Percentiles rank a stretch among this genome's conserved stretches.
phyloP scores from a whole-genome alignment of 1,284 basidiomycete species.

The Ustilago xerochloae region DNA sequence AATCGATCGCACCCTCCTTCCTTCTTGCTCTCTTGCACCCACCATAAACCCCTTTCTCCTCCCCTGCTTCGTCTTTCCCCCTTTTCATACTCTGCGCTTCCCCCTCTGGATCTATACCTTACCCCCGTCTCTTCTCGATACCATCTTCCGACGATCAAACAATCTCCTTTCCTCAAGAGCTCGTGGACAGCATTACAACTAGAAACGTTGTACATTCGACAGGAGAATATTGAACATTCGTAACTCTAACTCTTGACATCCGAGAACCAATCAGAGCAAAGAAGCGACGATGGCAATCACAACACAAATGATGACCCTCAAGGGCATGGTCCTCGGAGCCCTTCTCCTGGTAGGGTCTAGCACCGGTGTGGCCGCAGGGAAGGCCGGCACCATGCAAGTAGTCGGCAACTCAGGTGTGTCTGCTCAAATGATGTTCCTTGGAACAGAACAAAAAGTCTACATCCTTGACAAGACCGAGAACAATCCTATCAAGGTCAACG shows the following conservation, averaged over 20 bases:
- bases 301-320: slow-evolving; percentile 15
- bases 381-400: slow-evolving; percentile 48
- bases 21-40: neutral
- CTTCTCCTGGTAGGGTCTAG: slow-evolving; percentile 17
- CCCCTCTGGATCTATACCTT: neutral
- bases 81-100: neutral
- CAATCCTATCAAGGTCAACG: slow-evolving; percentile 49
- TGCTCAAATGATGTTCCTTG: slow-evolving; percentile 64
- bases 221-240: no score
- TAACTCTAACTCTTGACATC: no score
- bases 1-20: neutral
- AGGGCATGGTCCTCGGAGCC: slow-evolving; percentile 23
- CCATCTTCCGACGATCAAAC: neutral
- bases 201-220: neutral
- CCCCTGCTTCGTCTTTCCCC: neutral
- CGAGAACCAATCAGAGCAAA: neutral
- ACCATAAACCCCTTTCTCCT: neutral
- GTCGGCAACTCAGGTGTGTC: slow-evolving; percentile 61
- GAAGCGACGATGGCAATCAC: slow-evolving; percentile 6
- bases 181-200: neutral
- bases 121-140: no score
- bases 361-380: slow-evolving; percentile 14
- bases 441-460: slow-evolving; percentile 54
- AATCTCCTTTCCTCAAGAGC: slow-evolving; percentile 6
- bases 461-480: slow-evolving; percentile 65